These are phyloP conservation scores for Fusarium drepaniforme DNA, from an alignment of 2,329 filamentous ascomycete genomes.

Conservation along the genomic window DNA sequence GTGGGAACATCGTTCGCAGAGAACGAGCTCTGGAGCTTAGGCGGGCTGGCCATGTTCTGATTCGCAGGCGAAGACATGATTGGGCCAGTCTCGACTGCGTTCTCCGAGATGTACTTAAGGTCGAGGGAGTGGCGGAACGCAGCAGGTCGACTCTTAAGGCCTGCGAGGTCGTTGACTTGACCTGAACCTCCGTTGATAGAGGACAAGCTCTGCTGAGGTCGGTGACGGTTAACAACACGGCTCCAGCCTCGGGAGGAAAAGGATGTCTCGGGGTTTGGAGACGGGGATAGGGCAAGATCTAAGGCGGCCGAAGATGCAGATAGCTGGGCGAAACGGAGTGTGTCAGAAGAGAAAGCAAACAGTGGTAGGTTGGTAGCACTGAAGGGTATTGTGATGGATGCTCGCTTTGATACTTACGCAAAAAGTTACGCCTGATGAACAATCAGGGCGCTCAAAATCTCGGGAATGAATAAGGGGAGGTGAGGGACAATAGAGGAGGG, in stretches of 20 bases:
- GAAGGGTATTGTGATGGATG: neutral
- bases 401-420: conserved; percentile 1
- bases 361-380: conserved; percentile 12
- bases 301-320: conserved; percentile 85
- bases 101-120: conserved; percentile 63
- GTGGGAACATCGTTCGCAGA: conserved; percentile 92
- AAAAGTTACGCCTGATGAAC: conserved; percentile 2
- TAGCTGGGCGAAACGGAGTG: conserved; percentile 65
- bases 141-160: conserved; percentile 60
- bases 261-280: conserved; percentile 69
- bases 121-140: conserved; percentile 71
- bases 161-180: conserved; percentile 59
- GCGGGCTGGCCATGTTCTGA: conserved; percentile 71
- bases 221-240: conserved; percentile 73
- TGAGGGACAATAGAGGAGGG: neutral
- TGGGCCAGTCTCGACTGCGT: conserved; percentile 51
- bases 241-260: conserved; percentile 66
- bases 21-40: conserved; percentile 88
- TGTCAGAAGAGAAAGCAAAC: conserved; percentile 49
- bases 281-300: conserved; percentile 80
- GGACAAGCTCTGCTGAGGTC: conserved; percentile 71
- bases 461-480: neutral
- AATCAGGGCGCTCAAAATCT: conserved; percentile 16
- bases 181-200: conserved; percentile 57
- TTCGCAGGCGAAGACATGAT: conserved; percentile 62